Evolutionary conservation across 2,329 filamentous ascomycete genomes (phyloP).

Genomic region (Passalora sequoiae): DNA sequence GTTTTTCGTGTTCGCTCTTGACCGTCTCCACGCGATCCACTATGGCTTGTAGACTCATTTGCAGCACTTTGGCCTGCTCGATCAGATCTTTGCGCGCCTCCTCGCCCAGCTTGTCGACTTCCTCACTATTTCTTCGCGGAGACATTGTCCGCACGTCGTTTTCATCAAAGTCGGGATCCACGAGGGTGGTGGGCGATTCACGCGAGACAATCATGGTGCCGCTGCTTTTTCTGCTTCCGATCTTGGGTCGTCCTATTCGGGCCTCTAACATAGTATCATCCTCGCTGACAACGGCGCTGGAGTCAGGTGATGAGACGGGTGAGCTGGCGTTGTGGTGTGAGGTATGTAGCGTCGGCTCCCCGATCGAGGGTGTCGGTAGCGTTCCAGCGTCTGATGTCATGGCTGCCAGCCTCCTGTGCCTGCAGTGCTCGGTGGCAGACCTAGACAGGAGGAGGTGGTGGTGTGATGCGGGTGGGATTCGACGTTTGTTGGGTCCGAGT

Average conservation of each 20-base stretch:
- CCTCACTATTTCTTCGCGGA: slow-evolving; percentile 81
- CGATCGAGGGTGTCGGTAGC: slow-evolving; percentile 22
- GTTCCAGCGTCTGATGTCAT: slow-evolving; percentile 21
- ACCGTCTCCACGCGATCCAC: slow-evolving; percentile 93
- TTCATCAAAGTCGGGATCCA: slow-evolving; percentile 66
- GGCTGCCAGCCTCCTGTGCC: slow-evolving; percentile 1
- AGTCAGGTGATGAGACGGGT: slow-evolving; percentile 26
- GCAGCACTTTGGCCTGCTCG: slow-evolving; percentile 78
- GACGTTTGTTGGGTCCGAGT: too few species aligned
- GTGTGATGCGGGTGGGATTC: background rate
- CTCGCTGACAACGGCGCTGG: slow-evolving; percentile 31
- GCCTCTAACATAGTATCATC: slow-evolving; percentile 24
- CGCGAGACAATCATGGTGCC: slow-evolving; percentile 74
- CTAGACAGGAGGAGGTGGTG: background rate
- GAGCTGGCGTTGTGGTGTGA: slow-evolving; percentile 12
- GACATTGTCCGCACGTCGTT: slow-evolving; percentile 91
- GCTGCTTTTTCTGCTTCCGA: slow-evolving; percentile 69
- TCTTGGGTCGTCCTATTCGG: slow-evolving; percentile 52
- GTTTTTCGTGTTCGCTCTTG: slow-evolving; percentile 89
- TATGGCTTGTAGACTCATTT: slow-evolving; percentile 82
- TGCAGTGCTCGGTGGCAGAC: background rate
- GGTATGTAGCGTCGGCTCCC: slow-evolving; percentile 18
- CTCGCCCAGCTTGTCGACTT: slow-evolving; percentile 79
- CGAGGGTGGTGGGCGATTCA: slow-evolving; percentile 51
- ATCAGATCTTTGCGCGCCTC: slow-evolving; percentile 65